Base-by-base conservation (phyloP, 2,329 filamentous ascomycete species). In the Phyllosticta paracitricarpa region DNA sequence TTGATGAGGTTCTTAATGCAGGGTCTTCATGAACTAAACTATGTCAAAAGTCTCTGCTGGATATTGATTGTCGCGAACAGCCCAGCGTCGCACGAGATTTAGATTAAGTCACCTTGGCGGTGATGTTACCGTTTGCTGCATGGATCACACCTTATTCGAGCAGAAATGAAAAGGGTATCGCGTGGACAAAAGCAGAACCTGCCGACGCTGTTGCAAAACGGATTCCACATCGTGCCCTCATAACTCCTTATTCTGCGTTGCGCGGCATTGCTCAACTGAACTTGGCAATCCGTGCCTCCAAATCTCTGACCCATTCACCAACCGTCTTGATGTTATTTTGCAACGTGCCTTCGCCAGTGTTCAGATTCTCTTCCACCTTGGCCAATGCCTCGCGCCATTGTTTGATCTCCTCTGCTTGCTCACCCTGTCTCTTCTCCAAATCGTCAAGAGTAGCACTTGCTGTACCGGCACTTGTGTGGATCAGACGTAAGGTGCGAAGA, bases 401-500 rank as follows among this genome's bases (percentile, higher is more conserved):
- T 74, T 86, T 85, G 62, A 99, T 86, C 72, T 97, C 94, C 4
- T 81, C 80, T 25, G 86, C 85, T 84, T 94, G 92, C 64, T 94
- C 90, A 1, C 81, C 82, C 75, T 97, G 94, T 65, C 86, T 82
- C 69, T 81, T 84, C 75, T 96, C 92, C 51, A 97, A 80, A 57
- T 84, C 84, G 59, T 88, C 85, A 58, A 99, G 77, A 7, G 87
- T 89, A 68, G 89, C 86, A 63, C 86, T 86, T 1, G 93, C 93
- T 33, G 84, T 84, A 26, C 90, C 92, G 0, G 94, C 94, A 68
- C 92, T 90, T 0, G 89, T 86, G 70, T 99, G 94, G 57, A 97
- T 87, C 14, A 87, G 85, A 62, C 89, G 83, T 61, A 99, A 79
- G 8, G 91, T 95, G 62, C 92, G 83, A 57, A 99, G 78, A 26